phyloP scores from a whole-genome alignment of 305 asterid species.

The Ilex paraguariensis region DNA sequence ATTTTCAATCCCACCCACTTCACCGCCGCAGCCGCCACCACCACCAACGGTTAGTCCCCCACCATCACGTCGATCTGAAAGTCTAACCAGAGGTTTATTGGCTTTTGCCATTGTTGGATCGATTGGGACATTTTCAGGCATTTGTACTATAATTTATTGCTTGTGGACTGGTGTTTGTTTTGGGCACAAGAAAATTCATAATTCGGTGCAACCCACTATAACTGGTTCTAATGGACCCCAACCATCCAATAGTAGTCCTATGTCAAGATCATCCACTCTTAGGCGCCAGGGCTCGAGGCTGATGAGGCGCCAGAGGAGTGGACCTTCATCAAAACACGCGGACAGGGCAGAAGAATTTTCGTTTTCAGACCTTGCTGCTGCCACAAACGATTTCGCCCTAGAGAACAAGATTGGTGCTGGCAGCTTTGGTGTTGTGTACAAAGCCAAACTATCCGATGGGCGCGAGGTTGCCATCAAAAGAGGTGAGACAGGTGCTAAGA shows the following conservation, averaged over 20 bases:
- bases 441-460: conserved; percentile 65
- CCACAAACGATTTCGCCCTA: conserved; percentile 58
- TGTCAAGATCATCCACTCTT: conserved; percentile 76
- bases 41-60: conserved; percentile 7
- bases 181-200: conserved; percentile 85
- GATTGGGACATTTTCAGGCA: conserved; percentile 66
- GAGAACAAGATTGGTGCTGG: conserved; percentile 88
- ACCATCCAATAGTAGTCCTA: conserved; percentile 51
- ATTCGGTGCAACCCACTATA: conserved; percentile 89
- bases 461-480: conserved; percentile 84
- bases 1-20: conserved; percentile 9
- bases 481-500: conserved; percentile 53
- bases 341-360: conserved; percentile 79
- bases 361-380: conserved; percentile 59
- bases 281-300: conserved; percentile 74
- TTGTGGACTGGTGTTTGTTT: conserved; percentile 73
- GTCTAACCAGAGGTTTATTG: conserved; percentile 54
- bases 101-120: conserved; percentile 80
- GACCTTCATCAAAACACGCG: conserved; percentile 71
- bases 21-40: conserved; percentile 20
- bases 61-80: conserved; percentile 36
- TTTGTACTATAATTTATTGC: conserved; percentile 63
- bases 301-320: conserved; percentile 92
- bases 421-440: conserved; percentile 85
- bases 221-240: conserved; percentile 23